Percentiles rank a stretch among this genome's conserved stretches.
Evolutionary conservation across 2,329 filamentous ascomycete species (phyloP).

Genomic region (Penicillium sp.): DNA sequence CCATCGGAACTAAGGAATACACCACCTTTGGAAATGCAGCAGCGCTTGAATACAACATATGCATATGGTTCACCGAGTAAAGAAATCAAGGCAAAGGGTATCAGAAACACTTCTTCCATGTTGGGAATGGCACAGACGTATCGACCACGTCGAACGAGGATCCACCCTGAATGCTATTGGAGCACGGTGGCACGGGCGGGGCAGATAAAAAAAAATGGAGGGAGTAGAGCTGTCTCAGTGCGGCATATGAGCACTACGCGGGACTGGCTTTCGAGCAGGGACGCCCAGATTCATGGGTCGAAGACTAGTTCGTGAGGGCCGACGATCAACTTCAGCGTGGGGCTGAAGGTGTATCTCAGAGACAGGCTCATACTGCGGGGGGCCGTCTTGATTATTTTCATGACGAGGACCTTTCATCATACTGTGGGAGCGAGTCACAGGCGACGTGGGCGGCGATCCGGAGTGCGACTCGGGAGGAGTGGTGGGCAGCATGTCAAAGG

Average conservation of each 20-base stretch:
- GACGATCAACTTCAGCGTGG: conserved; percentile 12
- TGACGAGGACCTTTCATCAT: conserved; percentile 27
- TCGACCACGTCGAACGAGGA: no score
- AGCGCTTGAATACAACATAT: no score
- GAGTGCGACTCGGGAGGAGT: conserved; percentile 32
- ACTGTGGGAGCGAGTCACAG: conserved; percentile 28
- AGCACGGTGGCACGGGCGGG: no score
- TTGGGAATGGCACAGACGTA: no score
- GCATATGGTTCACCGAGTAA: no score
- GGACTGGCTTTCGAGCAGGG: conserved; percentile 35
- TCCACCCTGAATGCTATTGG: no score
- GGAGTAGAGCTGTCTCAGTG: neutral
- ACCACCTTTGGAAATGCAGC: no score
- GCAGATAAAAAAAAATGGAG: neutral
- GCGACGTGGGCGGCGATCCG: conserved; percentile 28
- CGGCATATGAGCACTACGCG: conserved; percentile 16
- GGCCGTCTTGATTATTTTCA: conserved; percentile 24
- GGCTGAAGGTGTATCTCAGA: conserved; percentile 16
- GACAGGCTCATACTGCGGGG: conserved; percentile 27
- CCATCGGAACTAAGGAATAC: neutral
- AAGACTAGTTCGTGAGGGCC: conserved; percentile 19
- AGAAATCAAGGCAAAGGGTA: no score
- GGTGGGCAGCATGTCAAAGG: conserved; percentile 36
- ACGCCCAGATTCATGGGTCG: conserved; percentile 34
- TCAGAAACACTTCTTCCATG: no score